Percentiles rank a stretch among this genome's conserved stretches.
Evolutionary conservation across 2,329 filamentous ascomycete species (phyloP).

Genomic region (Meredithiella fracta): DNA sequence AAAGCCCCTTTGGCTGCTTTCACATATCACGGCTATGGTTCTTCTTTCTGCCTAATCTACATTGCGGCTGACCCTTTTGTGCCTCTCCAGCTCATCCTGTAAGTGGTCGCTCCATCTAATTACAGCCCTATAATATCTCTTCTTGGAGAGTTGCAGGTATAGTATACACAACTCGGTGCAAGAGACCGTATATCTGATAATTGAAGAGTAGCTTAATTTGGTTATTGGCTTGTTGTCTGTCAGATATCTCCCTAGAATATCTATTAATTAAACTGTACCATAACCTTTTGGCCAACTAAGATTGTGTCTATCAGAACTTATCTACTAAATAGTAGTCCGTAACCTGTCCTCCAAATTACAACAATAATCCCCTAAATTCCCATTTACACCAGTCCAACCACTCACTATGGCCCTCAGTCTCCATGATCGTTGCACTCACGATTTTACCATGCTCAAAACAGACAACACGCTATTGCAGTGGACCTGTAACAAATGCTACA

Average conservation of each 20-base stretch:
- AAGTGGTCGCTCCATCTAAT: not conserved
- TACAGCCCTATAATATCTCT: not conserved
- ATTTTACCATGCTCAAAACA: conserved; percentile 49
- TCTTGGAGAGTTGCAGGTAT: not conserved
- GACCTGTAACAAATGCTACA: conserved; percentile 46
- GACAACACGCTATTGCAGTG: conserved; percentile 48
- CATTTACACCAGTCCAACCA: not conserved
- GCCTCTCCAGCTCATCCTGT: not conserved
- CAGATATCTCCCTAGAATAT: too few species aligned
- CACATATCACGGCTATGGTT: not conserved
- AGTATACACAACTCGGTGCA: not conserved
- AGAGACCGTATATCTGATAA: not conserved
- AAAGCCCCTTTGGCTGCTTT: too few species aligned
- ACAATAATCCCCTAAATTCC: too few species aligned
- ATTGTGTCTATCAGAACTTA: too few species aligned
- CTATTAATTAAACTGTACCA: too few species aligned
- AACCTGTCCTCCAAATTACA: too few species aligned
- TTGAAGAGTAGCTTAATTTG: too few species aligned
- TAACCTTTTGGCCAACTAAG: too few species aligned
- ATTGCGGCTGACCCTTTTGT: not conserved
- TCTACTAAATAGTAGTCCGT: too few species aligned
- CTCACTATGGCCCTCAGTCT: not conserved
- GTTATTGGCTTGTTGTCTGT: too few species aligned
- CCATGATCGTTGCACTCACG: conserved; percentile 36
- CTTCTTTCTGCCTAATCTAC: not conserved